A percentile compares a stretch with the other conserved stretches of the same genome.
Conservation (phyloP, 495 filamentous ascomycete species). For the Podospora pseudoanserina region DNA sequence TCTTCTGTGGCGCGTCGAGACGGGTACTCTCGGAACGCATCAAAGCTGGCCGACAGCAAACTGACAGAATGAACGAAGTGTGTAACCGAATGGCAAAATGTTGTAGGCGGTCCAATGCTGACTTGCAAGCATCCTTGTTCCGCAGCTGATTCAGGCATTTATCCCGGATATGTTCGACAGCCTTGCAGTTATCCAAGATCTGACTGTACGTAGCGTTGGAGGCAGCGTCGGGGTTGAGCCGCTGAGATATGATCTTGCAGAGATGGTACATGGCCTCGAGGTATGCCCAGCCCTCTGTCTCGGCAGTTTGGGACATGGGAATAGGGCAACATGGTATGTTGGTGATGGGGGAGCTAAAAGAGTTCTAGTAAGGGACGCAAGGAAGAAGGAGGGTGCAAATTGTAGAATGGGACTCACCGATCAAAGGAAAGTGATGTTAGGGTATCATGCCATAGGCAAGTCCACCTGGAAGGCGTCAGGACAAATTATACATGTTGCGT, state of each 20-base stretch:
- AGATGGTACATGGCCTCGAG: constrained; percentile 55
- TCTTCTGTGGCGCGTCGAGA: constrained; percentile 44
- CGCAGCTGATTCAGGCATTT: constrained; percentile 43
- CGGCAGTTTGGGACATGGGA: constrained; percentile 41
- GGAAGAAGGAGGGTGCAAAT: neutral
- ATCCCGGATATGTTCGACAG: constrained; percentile 47
- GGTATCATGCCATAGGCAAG: constrained; percentile 55
- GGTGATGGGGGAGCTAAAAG: constrained; percentile 45
- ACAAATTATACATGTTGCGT: neutral
- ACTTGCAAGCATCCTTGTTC: constrained; percentile 51
- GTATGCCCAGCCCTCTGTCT: constrained; percentile 47
- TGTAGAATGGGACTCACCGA: constrained; percentile 33
- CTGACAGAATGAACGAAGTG: constrained; percentile 53
- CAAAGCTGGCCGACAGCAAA: constrained; percentile 53
- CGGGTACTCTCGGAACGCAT: constrained; percentile 36
- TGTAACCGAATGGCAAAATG: constrained; percentile 53
- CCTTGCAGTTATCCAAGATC: constrained; percentile 46
- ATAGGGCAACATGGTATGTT: constrained; percentile 47
- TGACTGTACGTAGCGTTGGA: constrained; percentile 42
- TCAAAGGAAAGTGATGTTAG: constrained; percentile 55
- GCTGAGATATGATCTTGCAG: constrained; percentile 47
- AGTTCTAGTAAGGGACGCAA: neutral
- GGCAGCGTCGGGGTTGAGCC: constrained; percentile 50
- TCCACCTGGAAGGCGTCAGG: constrained; percentile 52
- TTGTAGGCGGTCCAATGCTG: constrained; percentile 51